Evolutionary conservation across 768 basidiomycete genomes (phyloP).

Genomic region (Strobilomyces dryophilus): DNA sequence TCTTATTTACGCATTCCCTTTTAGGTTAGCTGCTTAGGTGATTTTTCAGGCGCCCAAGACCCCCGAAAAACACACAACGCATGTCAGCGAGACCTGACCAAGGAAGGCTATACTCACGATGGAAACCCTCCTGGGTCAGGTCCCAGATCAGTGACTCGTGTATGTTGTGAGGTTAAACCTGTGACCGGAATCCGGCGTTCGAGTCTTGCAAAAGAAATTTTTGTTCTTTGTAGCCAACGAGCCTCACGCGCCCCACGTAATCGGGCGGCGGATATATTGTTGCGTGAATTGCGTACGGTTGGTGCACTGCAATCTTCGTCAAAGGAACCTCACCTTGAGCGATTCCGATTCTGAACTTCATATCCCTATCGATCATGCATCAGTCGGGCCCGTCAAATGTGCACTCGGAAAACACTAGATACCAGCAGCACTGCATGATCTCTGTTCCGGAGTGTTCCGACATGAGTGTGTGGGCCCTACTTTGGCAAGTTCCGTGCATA

Average conservation of each 20-base stretch:
- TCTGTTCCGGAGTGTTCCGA: constrained; percentile 26
- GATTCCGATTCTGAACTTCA: constrained; percentile 5
- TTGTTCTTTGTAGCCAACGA: constrained; percentile 11
- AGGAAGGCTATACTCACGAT: constrained; percentile 30
- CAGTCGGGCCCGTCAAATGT: constrained; percentile 21
- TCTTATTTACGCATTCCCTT: constrained; percentile 46
- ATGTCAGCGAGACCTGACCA: constrained; percentile 25
- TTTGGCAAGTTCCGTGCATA: background rate
- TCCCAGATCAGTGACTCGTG: constrained; percentile 17
- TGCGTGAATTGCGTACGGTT: constrained; percentile 10
- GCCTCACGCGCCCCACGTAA: constrained; percentile 12
- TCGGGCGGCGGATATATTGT: constrained; percentile 31
- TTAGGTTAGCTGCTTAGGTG: constrained; percentile 39
- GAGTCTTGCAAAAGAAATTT: constrained; percentile 14
- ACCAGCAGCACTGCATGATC: constrained; percentile 10
- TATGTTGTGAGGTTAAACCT: constrained; percentile 20
- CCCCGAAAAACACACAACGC: constrained; percentile 26
- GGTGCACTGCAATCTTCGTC: background rate
- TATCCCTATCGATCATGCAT: constrained; percentile 10
- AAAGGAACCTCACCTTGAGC: constrained; percentile 6
- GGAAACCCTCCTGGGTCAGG: constrained; percentile 12
- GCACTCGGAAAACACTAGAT: background rate
- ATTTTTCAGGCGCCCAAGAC: constrained; percentile 25
- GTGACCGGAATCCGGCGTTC: constrained; percentile 8
- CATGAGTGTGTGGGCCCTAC: background rate